Conservation (phyloP, 2,329 filamentous ascomycete species). For the Amphichorda felina region DNA sequence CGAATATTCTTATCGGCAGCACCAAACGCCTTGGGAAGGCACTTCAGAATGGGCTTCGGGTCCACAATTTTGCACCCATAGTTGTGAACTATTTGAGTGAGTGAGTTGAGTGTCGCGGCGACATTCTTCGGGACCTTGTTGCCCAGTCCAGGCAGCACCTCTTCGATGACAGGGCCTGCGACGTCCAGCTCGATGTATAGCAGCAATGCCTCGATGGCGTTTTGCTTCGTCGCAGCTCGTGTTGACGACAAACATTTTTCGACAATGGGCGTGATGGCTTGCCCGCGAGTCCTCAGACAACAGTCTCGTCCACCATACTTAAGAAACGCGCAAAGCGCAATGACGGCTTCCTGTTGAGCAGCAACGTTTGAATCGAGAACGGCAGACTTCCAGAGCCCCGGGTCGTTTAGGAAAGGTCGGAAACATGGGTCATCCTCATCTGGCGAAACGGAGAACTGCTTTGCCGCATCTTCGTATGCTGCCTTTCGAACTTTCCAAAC, state of each 20-base stretch:
- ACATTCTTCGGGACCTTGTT: constrained; percentile 91
- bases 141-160: constrained; percentile 69
- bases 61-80: constrained; percentile 93
- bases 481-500: constrained; percentile 95
- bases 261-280: constrained; percentile 66
- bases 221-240: constrained; percentile 78
- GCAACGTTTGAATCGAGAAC: constrained; percentile 94
- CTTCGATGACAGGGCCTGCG: constrained; percentile 76
- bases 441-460: constrained; percentile 73
- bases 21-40: constrained; percentile 80
- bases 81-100: constrained; percentile 80
- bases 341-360: constrained; percentile 86
- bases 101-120: constrained; percentile 54
- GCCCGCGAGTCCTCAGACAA: constrained; percentile 62
- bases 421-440: constrained; percentile 82
- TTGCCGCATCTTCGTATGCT: constrained; percentile 85
- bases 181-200: constrained; percentile 86
- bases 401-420: constrained; percentile 74
- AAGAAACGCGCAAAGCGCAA: constrained; percentile 79
- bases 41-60: constrained; percentile 82
- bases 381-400: constrained; percentile 81
- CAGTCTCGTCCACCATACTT: constrained; percentile 79
- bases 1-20: constrained; percentile 98
- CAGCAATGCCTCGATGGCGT: constrained; percentile 73
- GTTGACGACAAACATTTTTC: constrained; percentile 89